Base-by-base conservation (phyloP, 371 early-diverging fungal species). In the Lichtheimia ornata region DNA sequence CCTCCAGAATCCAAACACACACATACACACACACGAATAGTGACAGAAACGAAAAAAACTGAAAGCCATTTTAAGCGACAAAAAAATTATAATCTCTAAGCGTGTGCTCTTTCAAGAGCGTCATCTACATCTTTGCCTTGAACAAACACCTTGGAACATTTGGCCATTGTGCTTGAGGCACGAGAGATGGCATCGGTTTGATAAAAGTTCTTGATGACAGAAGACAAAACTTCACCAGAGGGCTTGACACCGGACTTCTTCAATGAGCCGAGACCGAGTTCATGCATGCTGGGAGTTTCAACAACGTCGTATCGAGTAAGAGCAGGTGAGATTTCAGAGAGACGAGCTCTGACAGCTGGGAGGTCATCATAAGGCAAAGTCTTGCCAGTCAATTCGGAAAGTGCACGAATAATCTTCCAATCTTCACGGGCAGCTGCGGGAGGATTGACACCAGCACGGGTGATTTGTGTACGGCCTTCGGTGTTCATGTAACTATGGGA, bases 401-500 rank as follows among this genome's bases (percentile, higher is more conserved):
- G 81, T 7, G 98, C 98, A 58, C 98, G 92, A 61, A 98, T 83
- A 60, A 98, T 96, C 89, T 94, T 94, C 98, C 97, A 98, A 84
- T 97, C 98, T 67, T 97, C 97, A 63, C 97, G 94, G 15, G 97
- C 93, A 50, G 88, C 94, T 27, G 87, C 90, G 7, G 97, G 96
- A 55, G 95, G 89, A 54, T 91, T 85, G 24, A 97, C 96, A 18
- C 97, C 95, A 51, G 95, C 94, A 54, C 96, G 88, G 6, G 97
- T 95, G 64, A 86, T 78, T 72, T 97, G 96, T 53, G 95, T 77
- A 53, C 97, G 92, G 49, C 97, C 98, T 74, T 98, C 98, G 18
- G 97, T 96, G 86, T 96, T 97, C 65, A 96, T 90, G 43, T 69
- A 69, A 17, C 66, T 66, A 53, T 28, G 47, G 45, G 35, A 47